These are phyloP conservation scores for Papiliotrema fonsecae DNA, from an alignment of 1,284 basidiomycete genomes.

Conservation along the genomic window DNA sequence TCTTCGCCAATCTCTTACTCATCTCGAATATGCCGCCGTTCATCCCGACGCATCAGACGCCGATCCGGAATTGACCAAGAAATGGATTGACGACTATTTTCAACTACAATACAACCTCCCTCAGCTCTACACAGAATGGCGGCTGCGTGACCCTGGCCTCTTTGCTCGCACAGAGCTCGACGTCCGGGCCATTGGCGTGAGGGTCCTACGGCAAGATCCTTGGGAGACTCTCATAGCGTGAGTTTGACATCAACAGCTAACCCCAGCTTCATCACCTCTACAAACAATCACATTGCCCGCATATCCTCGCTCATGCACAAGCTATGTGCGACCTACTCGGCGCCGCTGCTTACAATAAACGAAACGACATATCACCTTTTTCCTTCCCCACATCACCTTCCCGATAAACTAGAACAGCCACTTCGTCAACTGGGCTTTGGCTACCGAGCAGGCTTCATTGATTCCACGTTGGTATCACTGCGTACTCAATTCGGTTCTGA, in stretches of 20 bases:
- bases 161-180: slow-evolving; percentile 62
- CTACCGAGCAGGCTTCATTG: slow-evolving; percentile 87
- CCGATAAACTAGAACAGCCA: slow-evolving; percentile 56
- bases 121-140: slow-evolving; percentile 76
- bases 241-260: slow-evolving; percentile 40
- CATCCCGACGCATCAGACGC: slow-evolving; percentile 49
- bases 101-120: slow-evolving; percentile 55
- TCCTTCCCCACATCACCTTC: slow-evolving; percentile 67
- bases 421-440: slow-evolving; percentile 88
- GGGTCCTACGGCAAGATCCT: slow-evolving; percentile 85
- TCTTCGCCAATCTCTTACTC: slow-evolving; percentile 65
- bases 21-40: slow-evolving; percentile 67
- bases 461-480: slow-evolving; percentile 74
- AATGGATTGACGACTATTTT: slow-evolving; percentile 84
- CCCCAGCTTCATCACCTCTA: slow-evolving; percentile 90
- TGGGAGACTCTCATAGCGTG: slow-evolving; percentile 93
- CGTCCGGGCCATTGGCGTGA: slow-evolving; percentile 53
- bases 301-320: slow-evolving; percentile 83
- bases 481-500: slow-evolving; percentile 51
- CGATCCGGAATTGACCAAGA: slow-evolving; percentile 56
- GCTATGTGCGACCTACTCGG: slow-evolving; percentile 63
- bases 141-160: slow-evolving; percentile 59
- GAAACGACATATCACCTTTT: slow-evolving; percentile 69
- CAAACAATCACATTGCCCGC: slow-evolving; percentile 91
- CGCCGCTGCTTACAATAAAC: slow-evolving; percentile 52